phyloP scores from a whole-genome alignment of 345 rosid species.

The Clarkia xantiana region DNA sequence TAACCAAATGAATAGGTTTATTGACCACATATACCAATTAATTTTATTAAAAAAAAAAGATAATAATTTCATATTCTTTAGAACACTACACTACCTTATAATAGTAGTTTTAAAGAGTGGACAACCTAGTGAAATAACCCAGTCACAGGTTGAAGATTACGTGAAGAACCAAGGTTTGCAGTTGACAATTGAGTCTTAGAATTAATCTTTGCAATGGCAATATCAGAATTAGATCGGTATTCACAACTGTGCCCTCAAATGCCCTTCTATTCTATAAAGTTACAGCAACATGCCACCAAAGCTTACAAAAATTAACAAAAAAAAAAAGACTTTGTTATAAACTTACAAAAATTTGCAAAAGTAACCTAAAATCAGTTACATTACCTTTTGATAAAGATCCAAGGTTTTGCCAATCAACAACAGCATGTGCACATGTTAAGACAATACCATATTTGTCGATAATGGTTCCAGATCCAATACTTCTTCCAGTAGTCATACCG shows the following conservation, averaged over 20 bases:
- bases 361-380: conserved; percentile 21
- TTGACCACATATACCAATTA: background rate
- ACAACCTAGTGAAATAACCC: conserved; percentile 90
- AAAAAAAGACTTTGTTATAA: background rate
- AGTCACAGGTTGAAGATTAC: conserved; percentile 90
- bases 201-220: conserved; percentile 78
- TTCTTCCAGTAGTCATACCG: conserved; percentile 35
- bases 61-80: background rate
- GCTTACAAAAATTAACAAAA: too few relatives aligned
- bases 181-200: conserved; percentile 67
- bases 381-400: conserved; percentile 42
- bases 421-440: conserved; percentile 90
- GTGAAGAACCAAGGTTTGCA: conserved; percentile 77
- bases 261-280: conserved; percentile 89
- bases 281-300: conserved; percentile 82
- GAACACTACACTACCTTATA: conserved; percentile 34
- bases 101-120: conserved; percentile 95
- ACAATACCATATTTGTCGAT: conserved; percentile 73
- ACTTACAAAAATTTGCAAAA: background rate
- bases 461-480: conserved; percentile 82
- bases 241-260: conserved; percentile 65
- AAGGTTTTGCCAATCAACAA: conserved; percentile 44
- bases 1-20: background rate
- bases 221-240: conserved; percentile 80
- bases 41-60: background rate